Base-by-base conservation (phyloP, 2,329 filamentous ascomycete species). In the Cladophialophora yegresii region DNA sequence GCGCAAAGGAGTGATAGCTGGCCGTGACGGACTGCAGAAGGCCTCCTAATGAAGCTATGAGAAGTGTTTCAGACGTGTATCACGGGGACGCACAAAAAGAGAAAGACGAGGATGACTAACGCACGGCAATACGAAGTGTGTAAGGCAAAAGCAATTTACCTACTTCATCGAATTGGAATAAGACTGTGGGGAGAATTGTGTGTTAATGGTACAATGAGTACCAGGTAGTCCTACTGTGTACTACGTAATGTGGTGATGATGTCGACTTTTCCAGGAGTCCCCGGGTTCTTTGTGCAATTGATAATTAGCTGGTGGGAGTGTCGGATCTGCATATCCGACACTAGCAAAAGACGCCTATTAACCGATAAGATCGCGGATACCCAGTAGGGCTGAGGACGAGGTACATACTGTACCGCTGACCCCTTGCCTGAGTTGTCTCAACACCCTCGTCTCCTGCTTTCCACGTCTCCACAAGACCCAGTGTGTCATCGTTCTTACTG, bases 51-150 rank as follows among this genome's bases (percentile, higher is more conserved):
- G 4, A 12, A 33, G 26, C 23, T 20, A 28, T 20, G 45, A 36
- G 28, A 36, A 43, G 32, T n/a, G 58, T 61, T 54, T 61, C 58
- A 54, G 33, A 33, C 13, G 28, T 13, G 57, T 16, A 61, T 61
- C 58, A 61, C 58, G 58, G 33, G 58, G 50, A 28, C 50, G 33
- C 16, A 32, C 58, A 10, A 33, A 54, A 61, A 54, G 58, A 61
- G 58, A 40, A 16, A 30, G 36, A 61, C 13, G 30, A n/a, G 58
- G 58, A 43, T 61, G 58, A 61, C 58, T 61, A 61, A 61, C 36
- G 58, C 23, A 43, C 16, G 20, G 57, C 30, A 47, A 32, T 26
- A 54, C 51, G 58, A 61, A n/a, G 49, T 32, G 20, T 13, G 54
- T 13, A 45, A 32, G 9, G 30, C n/a, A 28, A 53, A 28, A 53